A percentile compares a stretch with the other conserved stretches of the same genome.
Conservation (phyloP, 805 yeast genomes). For the Scheffersomyces ergatensis region DNA sequence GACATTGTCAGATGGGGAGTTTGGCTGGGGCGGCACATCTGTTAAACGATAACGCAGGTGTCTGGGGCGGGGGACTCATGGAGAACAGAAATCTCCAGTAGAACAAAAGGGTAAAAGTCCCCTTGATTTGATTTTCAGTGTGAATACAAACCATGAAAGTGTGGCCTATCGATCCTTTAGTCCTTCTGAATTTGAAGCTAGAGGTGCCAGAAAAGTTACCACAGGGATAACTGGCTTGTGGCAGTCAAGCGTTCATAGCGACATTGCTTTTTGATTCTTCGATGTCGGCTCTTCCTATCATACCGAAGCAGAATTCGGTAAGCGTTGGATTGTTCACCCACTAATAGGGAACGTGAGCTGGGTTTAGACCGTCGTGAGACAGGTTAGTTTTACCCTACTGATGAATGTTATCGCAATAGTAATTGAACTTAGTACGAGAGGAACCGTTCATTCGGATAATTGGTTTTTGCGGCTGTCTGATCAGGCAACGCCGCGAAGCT, state of each 20-base stretch:
- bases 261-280: slow-evolving; percentile 47
- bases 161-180: slow-evolving; percentile 51
- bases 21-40: slow-evolving; percentile 48
- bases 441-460: slow-evolving; percentile 47
- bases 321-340: slow-evolving; percentile 47
- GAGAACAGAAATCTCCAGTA: slow-evolving; percentile 48
- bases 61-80: slow-evolving; percentile 45
- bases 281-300: slow-evolving; percentile 51
- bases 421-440: slow-evolving; percentile 46
- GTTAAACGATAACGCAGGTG: slow-evolving; percentile 48
- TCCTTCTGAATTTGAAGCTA: slow-evolving; percentile 43
- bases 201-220: slow-evolving; percentile 46
- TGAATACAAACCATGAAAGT: slow-evolving; percentile 37
- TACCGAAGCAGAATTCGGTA: slow-evolving; percentile 41
- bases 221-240: slow-evolving; percentile 42
- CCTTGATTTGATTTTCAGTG: slow-evolving; percentile 47
- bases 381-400: slow-evolving; percentile 46
- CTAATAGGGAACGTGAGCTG: slow-evolving; percentile 45
- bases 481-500: slow-evolving; percentile 48
- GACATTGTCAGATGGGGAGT: slow-evolving; percentile 45
- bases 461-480: slow-evolving; percentile 47
- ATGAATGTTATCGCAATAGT: slow-evolving; percentile 24
- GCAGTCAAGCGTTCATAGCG: slow-evolving; percentile 50
- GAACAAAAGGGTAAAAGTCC: slow-evolving; percentile 47
- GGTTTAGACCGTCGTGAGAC: slow-evolving; percentile 46